phyloP scores from a whole-genome alignment of 352 stramenopile species.

The Pythium pyrilobum region DNA sequence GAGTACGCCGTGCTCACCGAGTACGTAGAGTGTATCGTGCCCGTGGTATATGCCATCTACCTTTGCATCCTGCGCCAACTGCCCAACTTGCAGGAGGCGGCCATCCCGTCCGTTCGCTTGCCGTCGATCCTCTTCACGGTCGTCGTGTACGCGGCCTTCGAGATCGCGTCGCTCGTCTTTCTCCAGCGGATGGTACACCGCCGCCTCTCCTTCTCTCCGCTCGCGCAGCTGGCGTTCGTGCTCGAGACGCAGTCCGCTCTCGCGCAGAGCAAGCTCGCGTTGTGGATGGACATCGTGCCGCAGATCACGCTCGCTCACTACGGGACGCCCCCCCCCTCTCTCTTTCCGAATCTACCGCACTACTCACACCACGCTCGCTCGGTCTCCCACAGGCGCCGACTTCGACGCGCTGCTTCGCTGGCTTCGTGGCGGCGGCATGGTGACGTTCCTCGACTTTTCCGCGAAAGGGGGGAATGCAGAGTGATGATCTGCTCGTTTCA shows the following conservation, averaged over 20 bases:
- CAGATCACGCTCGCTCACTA: constrained; percentile 2
- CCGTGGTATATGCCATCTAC: neutral
- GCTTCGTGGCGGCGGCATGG: neutral
- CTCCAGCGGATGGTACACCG: neutral
- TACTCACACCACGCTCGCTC: too few relatives aligned
- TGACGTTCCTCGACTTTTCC: too few relatives aligned
- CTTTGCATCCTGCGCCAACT: neutral
- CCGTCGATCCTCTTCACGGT: neutral
- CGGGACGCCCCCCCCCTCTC: neutral
- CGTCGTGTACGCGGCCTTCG: neutral
- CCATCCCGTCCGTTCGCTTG: neutral
- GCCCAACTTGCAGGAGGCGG: neutral
- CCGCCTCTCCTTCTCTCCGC: constrained; percentile 19
- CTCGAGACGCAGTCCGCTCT: constrained; percentile 22
- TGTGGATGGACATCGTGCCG: neutral
- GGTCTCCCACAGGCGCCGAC: neutral
- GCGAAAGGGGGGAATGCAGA: too few relatives aligned
- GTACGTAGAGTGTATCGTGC: neutral
- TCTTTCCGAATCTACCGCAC: neutral
- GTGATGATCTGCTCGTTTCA: too few relatives aligned
- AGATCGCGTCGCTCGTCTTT: neutral
- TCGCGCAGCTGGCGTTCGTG: constrained; percentile 36
- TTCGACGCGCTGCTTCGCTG: constrained; percentile 1
- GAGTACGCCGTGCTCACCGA: neutral
- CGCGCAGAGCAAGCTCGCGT: constrained; percentile 1